Conservation (phyloP, 106 monocot genomes). For the Allium fistulosum region DNA sequence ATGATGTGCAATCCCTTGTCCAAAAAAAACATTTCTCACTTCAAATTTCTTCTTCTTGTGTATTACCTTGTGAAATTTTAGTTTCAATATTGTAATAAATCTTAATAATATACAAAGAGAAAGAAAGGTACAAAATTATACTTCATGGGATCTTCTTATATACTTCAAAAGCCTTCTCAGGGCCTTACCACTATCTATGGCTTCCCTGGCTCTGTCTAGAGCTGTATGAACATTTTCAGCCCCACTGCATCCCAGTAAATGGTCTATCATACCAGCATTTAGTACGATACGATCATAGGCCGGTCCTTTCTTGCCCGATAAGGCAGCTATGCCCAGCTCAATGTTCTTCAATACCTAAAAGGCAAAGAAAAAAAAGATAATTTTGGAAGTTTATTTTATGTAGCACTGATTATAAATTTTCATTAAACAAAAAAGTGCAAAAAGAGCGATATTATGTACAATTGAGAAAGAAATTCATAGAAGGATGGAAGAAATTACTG, state of each 20-base stretch:
- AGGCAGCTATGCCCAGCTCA: slow-evolving; percentile 74
- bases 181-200: slow-evolving; percentile 83
- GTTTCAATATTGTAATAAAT: too few species aligned
- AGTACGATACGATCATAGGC: slow-evolving; percentile 88
- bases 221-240: slow-evolving; percentile 59
- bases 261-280: slow-evolving; percentile 96
- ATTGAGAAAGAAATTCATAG: neutral
- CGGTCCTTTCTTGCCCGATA: slow-evolving; percentile 80
- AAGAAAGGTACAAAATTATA: slow-evolving; percentile 11
- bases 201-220: slow-evolving; percentile 76
- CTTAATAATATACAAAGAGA: too few species aligned
- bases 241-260: slow-evolving; percentile 66
- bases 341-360: slow-evolving; percentile 72
- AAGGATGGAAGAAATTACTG: slow-evolving; percentile 31
- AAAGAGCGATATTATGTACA: neutral
- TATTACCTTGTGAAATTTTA: too few species aligned
- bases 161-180: slow-evolving; percentile 73
- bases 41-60: too few species aligned
- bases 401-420: too few species aligned
- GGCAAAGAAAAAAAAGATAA: neutral
- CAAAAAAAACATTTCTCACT: too few species aligned
- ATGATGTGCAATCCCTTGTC: too few species aligned
- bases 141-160: slow-evolving; percentile 70
- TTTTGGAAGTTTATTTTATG: neutral
- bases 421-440: too few species aligned